These are phyloP conservation scores for Fusarium graminum DNA, from an alignment of 2,329 filamentous ascomycete species.

Conservation along the genomic window DNA sequence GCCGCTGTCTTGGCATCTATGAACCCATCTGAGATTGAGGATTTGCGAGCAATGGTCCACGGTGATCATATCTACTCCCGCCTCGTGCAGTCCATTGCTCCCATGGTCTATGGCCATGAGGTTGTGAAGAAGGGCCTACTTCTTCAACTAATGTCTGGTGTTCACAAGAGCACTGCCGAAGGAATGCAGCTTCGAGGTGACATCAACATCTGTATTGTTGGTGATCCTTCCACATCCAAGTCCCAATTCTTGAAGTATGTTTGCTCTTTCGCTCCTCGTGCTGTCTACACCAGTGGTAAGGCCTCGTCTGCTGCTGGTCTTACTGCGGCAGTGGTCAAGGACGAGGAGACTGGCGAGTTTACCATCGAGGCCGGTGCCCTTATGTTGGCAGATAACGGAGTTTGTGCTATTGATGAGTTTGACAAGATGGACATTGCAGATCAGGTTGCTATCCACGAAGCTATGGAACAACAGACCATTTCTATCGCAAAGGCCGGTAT, in stretches of 20 bases:
- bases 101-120: conserved; percentile 97
- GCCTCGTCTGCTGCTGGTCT: conserved; percentile 97
- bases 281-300: conserved; percentile 97
- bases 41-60: conserved; percentile 93
- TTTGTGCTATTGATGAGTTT: conserved; percentile 98
- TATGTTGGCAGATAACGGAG: conserved; percentile 96
- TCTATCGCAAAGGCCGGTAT: conserved; percentile 99
- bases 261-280: conserved; percentile 94
- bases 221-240: conserved; percentile 96
- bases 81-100: conserved; percentile 92
- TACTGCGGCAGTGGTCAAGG: conserved; percentile 95
- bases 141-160: conserved; percentile 94
- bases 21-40: conserved; percentile 88
- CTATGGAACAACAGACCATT: conserved; percentile 99
- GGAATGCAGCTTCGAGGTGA: conserved; percentile 96
- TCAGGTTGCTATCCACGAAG: conserved; percentile 99
- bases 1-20: conserved; percentile 88
- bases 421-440: conserved; percentile 99
- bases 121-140: conserved; percentile 98
- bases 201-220: conserved; percentile 98
- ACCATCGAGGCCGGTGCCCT: conserved; percentile 98
- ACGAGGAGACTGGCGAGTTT: conserved; percentile 98
- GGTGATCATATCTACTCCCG: conserved; percentile 94
- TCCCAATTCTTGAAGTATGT: conserved; percentile 99
- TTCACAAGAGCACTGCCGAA: conserved; percentile 90